Percentiles rank a stretch among this genome's conserved stretches.
phyloP scores from a whole-genome alignment of 768 basidiomycete species.

The Rhodocollybia butyracea region DNA sequence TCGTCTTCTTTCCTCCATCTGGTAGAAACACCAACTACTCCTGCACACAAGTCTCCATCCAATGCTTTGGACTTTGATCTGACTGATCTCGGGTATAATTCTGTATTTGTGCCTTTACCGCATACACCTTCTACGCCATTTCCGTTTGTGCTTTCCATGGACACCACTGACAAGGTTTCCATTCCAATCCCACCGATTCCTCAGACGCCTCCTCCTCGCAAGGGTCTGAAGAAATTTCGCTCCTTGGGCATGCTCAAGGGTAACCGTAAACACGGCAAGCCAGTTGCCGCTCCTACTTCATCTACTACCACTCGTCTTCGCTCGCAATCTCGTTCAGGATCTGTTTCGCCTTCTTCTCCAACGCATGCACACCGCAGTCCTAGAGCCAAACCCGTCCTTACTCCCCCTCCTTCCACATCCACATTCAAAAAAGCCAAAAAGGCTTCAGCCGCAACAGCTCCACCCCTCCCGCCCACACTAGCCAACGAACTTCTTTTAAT shows the following conservation, averaged over 20 bases:
- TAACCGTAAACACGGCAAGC: neutral
- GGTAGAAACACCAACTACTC: conserved; percentile 27
- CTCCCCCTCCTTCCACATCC: neutral
- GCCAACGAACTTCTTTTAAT: conserved; percentile 5
- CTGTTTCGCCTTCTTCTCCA: neutral
- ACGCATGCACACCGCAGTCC: neutral
- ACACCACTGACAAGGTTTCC: neutral
- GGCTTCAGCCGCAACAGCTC: neutral
- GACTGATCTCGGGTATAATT: conserved; percentile 37
- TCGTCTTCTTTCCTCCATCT: conserved; percentile 20
- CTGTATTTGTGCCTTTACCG: conserved; percentile 38
- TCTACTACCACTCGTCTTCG: neutral
- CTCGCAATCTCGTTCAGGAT: neutral
- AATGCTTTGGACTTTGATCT: conserved; percentile 36
- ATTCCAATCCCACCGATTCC: conserved; percentile 2
- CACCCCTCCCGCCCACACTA: neutral
- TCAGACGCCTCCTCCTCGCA: neutral
- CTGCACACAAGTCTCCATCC: conserved; percentile 24
- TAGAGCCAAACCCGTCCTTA: neutral
- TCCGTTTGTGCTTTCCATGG: neutral
- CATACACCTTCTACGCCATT: conserved; percentile 21
- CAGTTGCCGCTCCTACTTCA: neutral
- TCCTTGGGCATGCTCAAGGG: conserved; percentile 4
- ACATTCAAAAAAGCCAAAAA: conserved; percentile 4
- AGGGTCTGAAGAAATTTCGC: neutral